Base-by-base conservation (phyloP, 768 basidiomycete species). In the Botryobasidium botryosum region DNA sequence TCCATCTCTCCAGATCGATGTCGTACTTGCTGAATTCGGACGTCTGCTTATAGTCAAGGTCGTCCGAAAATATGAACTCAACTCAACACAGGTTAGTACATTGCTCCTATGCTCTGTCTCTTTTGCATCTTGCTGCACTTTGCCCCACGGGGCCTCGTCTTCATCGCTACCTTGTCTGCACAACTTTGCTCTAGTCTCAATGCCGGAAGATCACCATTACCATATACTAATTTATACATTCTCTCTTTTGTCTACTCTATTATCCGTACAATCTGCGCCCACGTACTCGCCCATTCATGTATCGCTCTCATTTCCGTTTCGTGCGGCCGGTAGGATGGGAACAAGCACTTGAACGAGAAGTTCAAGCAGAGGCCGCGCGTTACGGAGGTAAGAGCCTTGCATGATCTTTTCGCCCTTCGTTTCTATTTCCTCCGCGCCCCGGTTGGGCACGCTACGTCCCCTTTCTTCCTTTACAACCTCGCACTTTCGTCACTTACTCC, bases 331-430 rank as follows among this genome's bases (percentile, higher is more conserved):
- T 61, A 92, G 87, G 79, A 78, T 56, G 83, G 84, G 58, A 81
- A 90, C 60, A 92, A 84, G 63, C 86, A 92, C 64, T 68, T 96
- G 60, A 91, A 88, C 62, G 70, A 78, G 50, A 77, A 84, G 61
- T 91, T 92, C 69, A 91, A 91, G 71, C 88, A 88, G 68, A 86
- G 82, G 69, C 86, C 91, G 70, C 84, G 88, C 70, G 82, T 81
- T 60, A 92, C 86, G 71, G 91, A 94, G 91, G 91, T 94, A 74
- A 69, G 63, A 59, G 27, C 31, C 35, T 44, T 17, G 7, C 35
- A 18, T 40, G 28, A 26, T 45, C 33, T 39, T 43, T 32, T 44
- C 46, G 26, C 33, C 35, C 35, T 38, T 39, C 35, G 23, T 33
- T 32, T 29, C 44, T 38, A 32, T 21, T 32, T 17, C 21, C 43